Conservation (phyloP, 768 basidiomycete species). For the Imleria badia region DNA sequence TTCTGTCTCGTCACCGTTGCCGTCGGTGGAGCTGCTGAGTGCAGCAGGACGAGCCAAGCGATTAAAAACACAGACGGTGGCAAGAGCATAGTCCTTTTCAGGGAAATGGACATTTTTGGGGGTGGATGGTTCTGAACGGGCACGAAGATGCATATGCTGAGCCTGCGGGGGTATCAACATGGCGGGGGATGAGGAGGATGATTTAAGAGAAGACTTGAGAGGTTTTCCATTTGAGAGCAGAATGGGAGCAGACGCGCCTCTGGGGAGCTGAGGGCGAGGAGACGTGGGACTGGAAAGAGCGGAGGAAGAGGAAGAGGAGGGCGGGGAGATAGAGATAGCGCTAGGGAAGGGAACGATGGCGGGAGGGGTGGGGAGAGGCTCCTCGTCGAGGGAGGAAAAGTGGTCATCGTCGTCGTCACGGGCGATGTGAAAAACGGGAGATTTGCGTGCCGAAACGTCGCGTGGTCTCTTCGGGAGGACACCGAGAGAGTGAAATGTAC, state of each 20-base stretch:
- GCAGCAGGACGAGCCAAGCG: constrained; percentile 70
- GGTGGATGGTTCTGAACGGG: constrained; percentile 62
- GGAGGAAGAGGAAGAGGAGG: too few species aligned
- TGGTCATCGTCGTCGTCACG: too few species aligned
- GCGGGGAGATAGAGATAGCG: constrained; percentile 26
- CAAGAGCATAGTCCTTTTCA: constrained; percentile 54
- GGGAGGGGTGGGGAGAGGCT: constrained; percentile 9
- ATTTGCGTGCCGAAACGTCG: constrained; percentile 12
- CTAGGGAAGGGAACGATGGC: constrained; percentile 45
- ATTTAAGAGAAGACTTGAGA: constrained; percentile 83
- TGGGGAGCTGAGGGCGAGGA: constrained; percentile 24
- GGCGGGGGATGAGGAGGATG: constrained; percentile 24
- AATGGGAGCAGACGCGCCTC: constrained; percentile 41
- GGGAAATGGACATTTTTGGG: constrained; percentile 92
- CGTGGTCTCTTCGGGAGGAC: constrained; percentile 42
- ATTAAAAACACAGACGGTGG: constrained; percentile 60
- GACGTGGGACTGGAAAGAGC: not conserved
- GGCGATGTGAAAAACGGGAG: constrained; percentile 20
- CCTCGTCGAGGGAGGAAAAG: constrained; percentile 17
- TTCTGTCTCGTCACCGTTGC: constrained; percentile 42
- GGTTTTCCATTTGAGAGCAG: constrained; percentile 77
- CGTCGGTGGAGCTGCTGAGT: constrained; percentile 32
- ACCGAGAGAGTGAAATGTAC: constrained; percentile 46
- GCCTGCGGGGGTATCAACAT: constrained; percentile 2
- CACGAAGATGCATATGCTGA: constrained; percentile 27